Base-by-base conservation (phyloP, 768 basidiomycete species). In the Tephrocybe sp. region DNA sequence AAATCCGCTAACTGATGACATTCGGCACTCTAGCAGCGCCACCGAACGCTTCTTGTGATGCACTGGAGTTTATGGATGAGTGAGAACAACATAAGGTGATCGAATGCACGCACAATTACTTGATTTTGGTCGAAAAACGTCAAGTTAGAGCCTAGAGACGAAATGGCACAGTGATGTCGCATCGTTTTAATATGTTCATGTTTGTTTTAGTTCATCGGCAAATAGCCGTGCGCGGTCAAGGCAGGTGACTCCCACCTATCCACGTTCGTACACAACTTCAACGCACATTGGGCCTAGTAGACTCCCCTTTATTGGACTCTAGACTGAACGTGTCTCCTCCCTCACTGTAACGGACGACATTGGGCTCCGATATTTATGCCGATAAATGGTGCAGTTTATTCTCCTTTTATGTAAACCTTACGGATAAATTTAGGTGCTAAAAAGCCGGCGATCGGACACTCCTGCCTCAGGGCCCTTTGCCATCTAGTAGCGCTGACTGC, bases 1-100 rank as follows among this genome's bases (percentile, higher is more conserved):
- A 59, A 45, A 33, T 53, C 41, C 44, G 35, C 31, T n/a, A n/a
- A n/a, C 52, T 50, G 41, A 55, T 59, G 55, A 59, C 55, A 44
- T 48, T 51, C 34, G 6, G 35, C 19, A 22, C 45, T 26, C 51
- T 45, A 30, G 38, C 8, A 39, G 49, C 43, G 41, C 49, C 49
- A 53, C 54, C 49, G 49, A 49, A 39, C 19, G 40, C 53, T 48
- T 35, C 35, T 45, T 32, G 5, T 44, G 22, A 45, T 23, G 23
- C 6, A 16, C 39, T 34, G 39, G 26, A 17, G 30, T 5, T 40
- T 30, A 16, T 39, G 20, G 17, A 44, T 31, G 39, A 35, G 39
- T 39, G 31, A 48, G 19, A 45, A 12, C 23, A 38, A 26, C 23
- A 32, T 23, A 38, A 1, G 22, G 16, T 26, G 30, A n/a, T 26